A percentile compares a stretch with the other conserved stretches of the same genome.
These are phyloP conservation scores for Xylaria scruposa DNA, from an alignment of 495 filamentous ascomycete genomes.

Conservation along the genomic window DNA sequence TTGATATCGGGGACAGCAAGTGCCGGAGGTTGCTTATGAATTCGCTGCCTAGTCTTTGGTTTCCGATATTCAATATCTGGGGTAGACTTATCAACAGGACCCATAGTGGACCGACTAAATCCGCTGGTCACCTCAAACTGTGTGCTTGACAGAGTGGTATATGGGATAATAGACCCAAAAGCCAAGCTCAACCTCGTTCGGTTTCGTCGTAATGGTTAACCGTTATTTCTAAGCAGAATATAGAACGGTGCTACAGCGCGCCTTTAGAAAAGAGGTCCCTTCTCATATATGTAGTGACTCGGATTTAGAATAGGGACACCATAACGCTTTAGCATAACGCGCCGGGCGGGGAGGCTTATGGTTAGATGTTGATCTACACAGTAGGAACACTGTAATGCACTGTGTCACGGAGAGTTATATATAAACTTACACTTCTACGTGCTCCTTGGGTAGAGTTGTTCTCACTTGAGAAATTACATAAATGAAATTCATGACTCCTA, in stretches of 20 bases:
- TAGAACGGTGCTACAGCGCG: background rate
- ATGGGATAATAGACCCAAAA: background rate
- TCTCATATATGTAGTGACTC: background rate
- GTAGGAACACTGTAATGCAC: background rate
- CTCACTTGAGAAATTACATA: background rate
- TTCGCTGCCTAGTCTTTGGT: constrained; percentile 34
- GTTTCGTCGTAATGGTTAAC: constrained; percentile 11
- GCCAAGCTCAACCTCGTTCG: too few relatives aligned
- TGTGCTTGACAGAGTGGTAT: background rate
- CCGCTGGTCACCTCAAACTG: background rate
- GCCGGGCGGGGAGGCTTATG: background rate
- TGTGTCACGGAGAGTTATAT: background rate
- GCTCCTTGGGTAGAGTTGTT: background rate
- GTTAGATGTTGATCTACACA: background rate
- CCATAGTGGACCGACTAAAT: background rate
- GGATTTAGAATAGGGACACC: background rate
- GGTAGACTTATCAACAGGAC: background rate
- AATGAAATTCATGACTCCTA: background rate
- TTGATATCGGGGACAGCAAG: constrained; percentile 43
- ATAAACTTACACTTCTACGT: too few relatives aligned
- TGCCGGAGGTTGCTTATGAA: constrained; percentile 34
- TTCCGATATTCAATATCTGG: background rate
- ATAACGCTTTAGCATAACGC: constrained; percentile 26
- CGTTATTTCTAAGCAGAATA: constrained; percentile 15
- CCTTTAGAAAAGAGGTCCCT: background rate